phyloP scores from a whole-genome alignment of 495 filamentous ascomycete species.

The Usnea hakonensis region DNA sequence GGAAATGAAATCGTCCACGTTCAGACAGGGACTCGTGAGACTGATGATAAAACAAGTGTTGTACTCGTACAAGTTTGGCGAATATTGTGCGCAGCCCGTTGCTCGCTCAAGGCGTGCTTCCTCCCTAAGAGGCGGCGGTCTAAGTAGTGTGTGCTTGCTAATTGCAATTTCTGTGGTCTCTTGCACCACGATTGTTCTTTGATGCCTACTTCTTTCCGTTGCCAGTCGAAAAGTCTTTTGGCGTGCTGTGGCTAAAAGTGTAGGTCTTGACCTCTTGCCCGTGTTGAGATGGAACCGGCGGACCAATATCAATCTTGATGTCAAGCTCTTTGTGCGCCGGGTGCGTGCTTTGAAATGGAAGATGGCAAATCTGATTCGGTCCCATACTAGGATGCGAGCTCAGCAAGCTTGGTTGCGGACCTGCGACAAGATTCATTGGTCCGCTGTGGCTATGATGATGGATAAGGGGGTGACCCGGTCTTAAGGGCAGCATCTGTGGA shows the following conservation, averaged over 20 bases:
- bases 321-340: constrained; percentile 11
- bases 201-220: constrained; percentile 8
- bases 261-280: constrained; percentile 12
- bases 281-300: constrained; percentile 10
- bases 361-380: not conserved
- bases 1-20: not conserved
- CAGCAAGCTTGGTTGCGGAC: not conserved
- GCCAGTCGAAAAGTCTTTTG: constrained; percentile 11
- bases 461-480: not conserved
- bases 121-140: not conserved
- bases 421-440: constrained; percentile 6
- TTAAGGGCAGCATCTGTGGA: constrained; percentile 6
- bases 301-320: constrained; percentile 15
- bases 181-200: not conserved
- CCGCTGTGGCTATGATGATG: constrained; percentile 12
- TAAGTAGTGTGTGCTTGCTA: not conserved
- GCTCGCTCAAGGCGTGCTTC: not conserved
- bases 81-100: not conserved
- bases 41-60: not conserved
- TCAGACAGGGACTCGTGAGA: not conserved
- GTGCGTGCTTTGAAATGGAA: not conserved
- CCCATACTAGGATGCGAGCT: constrained; percentile 3
- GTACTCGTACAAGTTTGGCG: constrained; percentile 1
- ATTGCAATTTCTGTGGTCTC: not conserved
- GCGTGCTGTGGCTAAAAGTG: constrained; percentile 11